A percentile compares a stretch with the other conserved stretches of the same genome.
These are phyloP conservation scores for Takashimella koratensis DNA, from an alignment of 1,284 basidiomycete genomes.

Conservation along the genomic window DNA sequence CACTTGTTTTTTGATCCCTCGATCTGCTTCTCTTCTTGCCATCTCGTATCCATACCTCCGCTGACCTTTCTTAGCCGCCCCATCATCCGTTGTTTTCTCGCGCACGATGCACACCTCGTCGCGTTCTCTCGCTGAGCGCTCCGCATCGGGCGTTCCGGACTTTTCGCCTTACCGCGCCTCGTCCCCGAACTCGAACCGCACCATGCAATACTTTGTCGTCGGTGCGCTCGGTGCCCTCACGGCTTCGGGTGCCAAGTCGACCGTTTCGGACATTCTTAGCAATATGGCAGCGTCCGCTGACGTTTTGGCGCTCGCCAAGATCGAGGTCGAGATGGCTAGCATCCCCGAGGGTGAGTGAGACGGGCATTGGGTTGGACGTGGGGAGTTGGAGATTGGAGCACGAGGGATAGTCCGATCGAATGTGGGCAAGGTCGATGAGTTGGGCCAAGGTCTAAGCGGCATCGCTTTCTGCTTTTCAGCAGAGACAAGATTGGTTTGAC, in stretches of 20 bases:
- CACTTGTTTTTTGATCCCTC: too few relatives aligned
- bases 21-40: too few relatives aligned
- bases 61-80: constrained; percentile 46
- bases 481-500: too few relatives aligned
- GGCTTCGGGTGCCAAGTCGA: constrained; percentile 90
- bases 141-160: constrained; percentile 72
- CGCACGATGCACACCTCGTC: constrained; percentile 56
- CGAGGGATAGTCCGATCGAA: too few relatives aligned
- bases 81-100: constrained; percentile 58
- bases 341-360: constrained; percentile 89
- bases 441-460: too few relatives aligned
- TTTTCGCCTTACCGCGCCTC: constrained; percentile 76
- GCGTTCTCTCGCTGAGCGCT: constrained; percentile 49
- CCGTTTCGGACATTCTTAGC: constrained; percentile 88
- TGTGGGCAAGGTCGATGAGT: too few relatives aligned
- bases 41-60: too few relatives aligned
- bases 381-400: too few relatives aligned
- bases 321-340: constrained; percentile 84
- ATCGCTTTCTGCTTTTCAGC: too few relatives aligned
- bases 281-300: constrained; percentile 98
- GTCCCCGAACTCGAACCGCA: constrained; percentile 67
- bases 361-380: constrained; percentile 17
- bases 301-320: constrained; percentile 95
- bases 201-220: constrained; percentile 95
- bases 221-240: constrained; percentile 91